Evolutionary conservation across 495 filamentous ascomycete genomes (phyloP).

Genomic region (Penicillium pancosmium): DNA sequence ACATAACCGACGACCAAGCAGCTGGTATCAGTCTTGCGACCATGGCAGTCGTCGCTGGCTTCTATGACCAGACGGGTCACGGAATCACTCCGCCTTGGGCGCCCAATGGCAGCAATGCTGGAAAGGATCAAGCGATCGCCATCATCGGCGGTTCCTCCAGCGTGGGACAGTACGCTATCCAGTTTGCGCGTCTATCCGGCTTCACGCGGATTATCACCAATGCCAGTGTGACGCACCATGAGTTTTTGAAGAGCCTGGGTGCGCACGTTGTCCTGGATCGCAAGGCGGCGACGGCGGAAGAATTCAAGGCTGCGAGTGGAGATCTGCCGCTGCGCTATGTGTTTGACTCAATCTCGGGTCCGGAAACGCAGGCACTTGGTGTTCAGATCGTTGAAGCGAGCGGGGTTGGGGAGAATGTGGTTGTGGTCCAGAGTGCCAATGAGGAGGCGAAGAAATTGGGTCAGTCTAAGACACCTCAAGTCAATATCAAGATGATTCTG

Average conservation of each 20-base stretch:
- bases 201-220: constrained; percentile 48
- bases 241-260: constrained; percentile 45
- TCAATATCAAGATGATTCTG: constrained; percentile 20
- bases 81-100: constrained; percentile 26
- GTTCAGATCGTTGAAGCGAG: constrained; percentile 18
- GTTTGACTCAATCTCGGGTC: constrained; percentile 20
- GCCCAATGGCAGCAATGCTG: constrained; percentile 26
- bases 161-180: constrained; percentile 46
- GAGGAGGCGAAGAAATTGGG: constrained; percentile 15
- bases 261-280: constrained; percentile 34
- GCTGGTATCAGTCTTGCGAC: constrained; percentile 44
- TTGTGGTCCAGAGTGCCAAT: constrained; percentile 16
- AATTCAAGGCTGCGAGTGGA: constrained; percentile 14
- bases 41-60: constrained; percentile 34
- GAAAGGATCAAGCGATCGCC: constrained; percentile 34
- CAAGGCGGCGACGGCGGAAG: constrained; percentile 4
- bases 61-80: constrained; percentile 28
- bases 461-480: constrained; percentile 13
- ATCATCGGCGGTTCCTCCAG: constrained; percentile 51
- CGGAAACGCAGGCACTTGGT: constrained; percentile 18
- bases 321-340: constrained; percentile 17
- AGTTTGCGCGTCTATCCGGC: constrained; percentile 44
- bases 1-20: constrained; percentile 43
- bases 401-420: constrained; percentile 1
- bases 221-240: constrained; percentile 45